A percentile compares a stretch with the other conserved stretches of the same genome.
Evolutionary conservation across 140 eudicot species (phyloP).

Genomic region (Ambrosia hybrid): DNA sequence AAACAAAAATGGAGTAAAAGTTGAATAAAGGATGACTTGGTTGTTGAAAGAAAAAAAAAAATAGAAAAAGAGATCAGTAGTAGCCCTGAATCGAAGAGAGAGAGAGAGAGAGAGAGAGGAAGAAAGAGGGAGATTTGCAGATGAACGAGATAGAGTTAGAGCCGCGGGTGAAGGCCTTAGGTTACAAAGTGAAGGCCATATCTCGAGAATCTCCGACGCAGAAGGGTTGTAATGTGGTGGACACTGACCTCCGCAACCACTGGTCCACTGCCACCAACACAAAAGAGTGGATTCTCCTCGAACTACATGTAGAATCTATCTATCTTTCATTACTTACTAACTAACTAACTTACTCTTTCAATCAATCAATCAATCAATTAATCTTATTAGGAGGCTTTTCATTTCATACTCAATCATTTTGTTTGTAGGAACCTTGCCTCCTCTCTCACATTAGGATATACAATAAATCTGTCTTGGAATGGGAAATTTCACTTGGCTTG

Average conservation of each 20-base stretch:
- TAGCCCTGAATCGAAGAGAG: too few relatives aligned
- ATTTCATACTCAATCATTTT: not conserved
- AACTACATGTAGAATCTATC: conserved; percentile 83
- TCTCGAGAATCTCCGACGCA: conserved; percentile 86
- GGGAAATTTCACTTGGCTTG: conserved; percentile 95
- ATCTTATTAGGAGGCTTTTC: too few relatives aligned
- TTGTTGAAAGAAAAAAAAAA: too few relatives aligned
- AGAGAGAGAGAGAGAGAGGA: not conserved
- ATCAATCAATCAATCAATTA: too few relatives aligned
- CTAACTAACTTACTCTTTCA: not conserved
- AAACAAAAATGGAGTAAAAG: too few relatives aligned
- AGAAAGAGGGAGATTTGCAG: not conserved
- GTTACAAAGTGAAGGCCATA: conserved; percentile 79
- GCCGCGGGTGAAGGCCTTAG: conserved; percentile 72
- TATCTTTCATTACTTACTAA: not conserved
- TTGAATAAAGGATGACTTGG: too few relatives aligned
- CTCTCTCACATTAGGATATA: conserved; percentile 90
- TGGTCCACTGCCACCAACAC: conserved; percentile 98
- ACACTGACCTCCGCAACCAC: conserved; percentile 88
- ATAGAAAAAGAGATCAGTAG: too few relatives aligned
- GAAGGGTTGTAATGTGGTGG: conserved; percentile 73
- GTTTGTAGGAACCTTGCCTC: conserved; percentile 77
- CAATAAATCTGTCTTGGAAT: conserved; percentile 93
- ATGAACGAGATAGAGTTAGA: conserved; percentile 74
- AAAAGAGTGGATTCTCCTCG: conserved; percentile 92